Conservation (phyloP, 2,329 filamentous ascomycete genomes). For the Bisporella sp. region DNA sequence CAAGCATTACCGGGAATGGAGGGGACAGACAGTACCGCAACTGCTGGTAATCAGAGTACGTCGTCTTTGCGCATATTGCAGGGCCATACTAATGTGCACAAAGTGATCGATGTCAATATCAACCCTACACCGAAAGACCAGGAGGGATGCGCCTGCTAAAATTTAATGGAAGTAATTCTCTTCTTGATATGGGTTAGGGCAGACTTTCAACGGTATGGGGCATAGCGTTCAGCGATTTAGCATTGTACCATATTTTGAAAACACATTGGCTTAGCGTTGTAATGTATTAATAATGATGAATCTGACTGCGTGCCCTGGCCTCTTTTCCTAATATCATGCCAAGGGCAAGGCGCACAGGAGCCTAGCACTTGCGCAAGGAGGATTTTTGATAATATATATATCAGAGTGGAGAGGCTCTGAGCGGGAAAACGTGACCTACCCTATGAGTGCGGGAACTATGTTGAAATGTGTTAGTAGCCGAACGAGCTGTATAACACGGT, state of each 20-base stretch:
- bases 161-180: constrained; percentile 6
- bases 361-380: no score
- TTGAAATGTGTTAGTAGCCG: no score
- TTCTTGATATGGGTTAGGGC: constrained; percentile 19
- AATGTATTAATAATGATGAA: no score
- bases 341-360: no score
- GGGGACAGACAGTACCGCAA: constrained; percentile 71
- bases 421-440: no score
- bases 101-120: constrained; percentile 93
- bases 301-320: no score
- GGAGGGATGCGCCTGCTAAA: constrained; percentile 65
- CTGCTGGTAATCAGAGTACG: constrained; percentile 71
- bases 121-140: constrained; percentile 62
- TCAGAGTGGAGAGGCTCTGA: no score
- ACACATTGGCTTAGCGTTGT: no score
- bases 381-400: no score
- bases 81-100: not conserved
- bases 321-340: no score
- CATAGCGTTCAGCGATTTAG: constrained; percentile 26
- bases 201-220: constrained; percentile 22
- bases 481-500: no score
- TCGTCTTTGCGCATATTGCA: constrained; percentile 17
- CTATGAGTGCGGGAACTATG: no score
- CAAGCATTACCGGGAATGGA: constrained; percentile 98
- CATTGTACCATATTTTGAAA: constrained; percentile 25